Evolutionary conservation across 2,329 filamentous ascomycete genomes (phyloP).

Genomic region (Fusarium sp.): DNA sequence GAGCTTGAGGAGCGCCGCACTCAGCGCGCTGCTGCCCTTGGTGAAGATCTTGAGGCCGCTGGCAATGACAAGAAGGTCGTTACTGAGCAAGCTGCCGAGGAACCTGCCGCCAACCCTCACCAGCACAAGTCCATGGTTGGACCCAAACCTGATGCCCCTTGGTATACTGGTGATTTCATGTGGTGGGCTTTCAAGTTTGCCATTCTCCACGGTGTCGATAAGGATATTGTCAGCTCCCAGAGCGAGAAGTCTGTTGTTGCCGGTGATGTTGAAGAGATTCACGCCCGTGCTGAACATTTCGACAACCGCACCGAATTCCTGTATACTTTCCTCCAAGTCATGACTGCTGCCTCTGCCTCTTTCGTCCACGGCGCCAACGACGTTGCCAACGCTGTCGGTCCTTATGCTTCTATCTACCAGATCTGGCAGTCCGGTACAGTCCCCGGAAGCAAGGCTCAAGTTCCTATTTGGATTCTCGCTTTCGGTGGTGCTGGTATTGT

Average conservation of each 20-base stretch:
- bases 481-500: constrained; percentile 62
- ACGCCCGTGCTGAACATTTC: constrained; percentile 66
- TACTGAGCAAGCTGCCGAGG: constrained; percentile 62
- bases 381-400: constrained; percentile 69
- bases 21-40: constrained; percentile 28
- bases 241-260: constrained; percentile 55
- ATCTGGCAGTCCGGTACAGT: constrained; percentile 64
- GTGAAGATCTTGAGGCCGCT: constrained; percentile 38
- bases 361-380: constrained; percentile 76
- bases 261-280: constrained; percentile 63
- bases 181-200: constrained; percentile 57
- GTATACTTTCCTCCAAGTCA: constrained; percentile 67
- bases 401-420: constrained; percentile 69
- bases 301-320: constrained; percentile 70
- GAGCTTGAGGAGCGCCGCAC: constrained; percentile 57
- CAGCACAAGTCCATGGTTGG: constrained; percentile 48
- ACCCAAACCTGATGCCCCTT: constrained; percentile 53
- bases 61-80: constrained; percentile 41
- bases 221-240: constrained; percentile 52
- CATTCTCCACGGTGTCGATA: constrained; percentile 58
- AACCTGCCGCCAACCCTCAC: constrained; percentile 57
- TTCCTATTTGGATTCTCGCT: constrained; percentile 68
- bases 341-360: constrained; percentile 69
- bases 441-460: constrained; percentile 54
- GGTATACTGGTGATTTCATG: constrained; percentile 54